Percentiles rank a stretch among this genome's conserved stretches.
Evolutionary conservation across 2,329 filamentous ascomycete genomes (phyloP).

Genomic region (Paraphoma chrysanthemicola): DNA sequence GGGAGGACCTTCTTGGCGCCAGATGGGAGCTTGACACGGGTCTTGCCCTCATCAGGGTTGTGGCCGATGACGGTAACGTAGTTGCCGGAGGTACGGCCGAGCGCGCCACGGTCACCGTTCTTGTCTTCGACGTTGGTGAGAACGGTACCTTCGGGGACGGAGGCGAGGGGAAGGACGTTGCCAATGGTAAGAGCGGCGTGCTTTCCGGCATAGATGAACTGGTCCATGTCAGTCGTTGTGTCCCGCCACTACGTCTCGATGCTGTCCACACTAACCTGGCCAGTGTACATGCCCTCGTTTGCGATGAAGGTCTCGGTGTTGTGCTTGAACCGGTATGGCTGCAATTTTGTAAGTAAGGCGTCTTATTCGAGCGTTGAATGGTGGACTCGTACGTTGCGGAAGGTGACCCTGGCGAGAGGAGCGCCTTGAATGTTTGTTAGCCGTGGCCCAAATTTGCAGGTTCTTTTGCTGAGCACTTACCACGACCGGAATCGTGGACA

Average conservation of each 20-base stretch:
- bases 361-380: slow-evolving; percentile 3
- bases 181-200: slow-evolving; percentile 95
- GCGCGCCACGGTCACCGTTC: slow-evolving; percentile 92
- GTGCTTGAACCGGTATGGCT: slow-evolving; percentile 95
- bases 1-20: slow-evolving; percentile 99
- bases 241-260: background rate
- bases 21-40: slow-evolving; percentile 97
- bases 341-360: slow-evolving; percentile 22
- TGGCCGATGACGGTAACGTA: slow-evolving; percentile 77
- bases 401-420: slow-evolving; percentile 93
- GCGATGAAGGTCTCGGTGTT: slow-evolving; percentile 99
- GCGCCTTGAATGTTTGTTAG: slow-evolving; percentile 51
- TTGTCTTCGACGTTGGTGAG: slow-evolving; percentile 99
- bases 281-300: slow-evolving; percentile 99
- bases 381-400: slow-evolving; percentile 71
- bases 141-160: slow-evolving; percentile 98
- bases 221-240: slow-evolving; percentile 24
- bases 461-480: slow-evolving; percentile 57
- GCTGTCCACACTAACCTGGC: slow-evolving; percentile 65
- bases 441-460: slow-evolving; percentile 13
- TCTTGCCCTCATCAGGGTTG: slow-evolving; percentile 83
- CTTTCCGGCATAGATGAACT: slow-evolving; percentile 99
- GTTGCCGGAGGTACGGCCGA: slow-evolving; percentile 98
- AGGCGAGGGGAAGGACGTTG: slow-evolving; percentile 93
- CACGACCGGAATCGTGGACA: slow-evolving; percentile 98